A percentile compares a stretch with the other conserved stretches of the same genome.
phyloP scores from a whole-genome alignment of 768 basidiomycete genomes.

The Rhizopogon vulgaris region DNA sequence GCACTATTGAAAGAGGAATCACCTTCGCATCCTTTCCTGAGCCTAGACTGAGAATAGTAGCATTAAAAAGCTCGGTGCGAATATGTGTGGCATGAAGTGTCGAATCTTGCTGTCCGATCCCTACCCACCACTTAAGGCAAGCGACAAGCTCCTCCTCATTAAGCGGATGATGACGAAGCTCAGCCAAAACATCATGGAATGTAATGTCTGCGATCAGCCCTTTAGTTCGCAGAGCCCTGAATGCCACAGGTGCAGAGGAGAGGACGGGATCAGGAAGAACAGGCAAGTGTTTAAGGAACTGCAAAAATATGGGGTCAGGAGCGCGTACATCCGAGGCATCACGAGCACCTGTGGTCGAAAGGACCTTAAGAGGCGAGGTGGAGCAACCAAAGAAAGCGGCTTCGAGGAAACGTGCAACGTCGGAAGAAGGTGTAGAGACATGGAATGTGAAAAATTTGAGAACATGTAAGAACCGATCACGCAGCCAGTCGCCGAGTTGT shows the following conservation, averaged over 20 bases:
- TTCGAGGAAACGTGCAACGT: slow-evolving; percentile 69
- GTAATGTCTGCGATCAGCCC: slow-evolving; percentile 68
- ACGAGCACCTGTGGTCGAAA: slow-evolving; percentile 70
- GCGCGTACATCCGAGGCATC: slow-evolving; percentile 63
- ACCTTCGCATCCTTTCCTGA: slow-evolving; percentile 44
- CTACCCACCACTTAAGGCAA: slow-evolving; percentile 84
- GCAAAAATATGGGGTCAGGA: slow-evolving; percentile 62
- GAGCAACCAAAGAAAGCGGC: slow-evolving; percentile 73
- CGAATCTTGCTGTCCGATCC: slow-evolving; percentile 31
- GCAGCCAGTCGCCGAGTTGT: slow-evolving; percentile 46
- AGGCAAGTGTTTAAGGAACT: slow-evolving; percentile 75
- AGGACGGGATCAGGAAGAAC: slow-evolving; percentile 60
- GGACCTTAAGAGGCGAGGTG: slow-evolving; percentile 51
- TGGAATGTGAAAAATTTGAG: slow-evolving; percentile 89
- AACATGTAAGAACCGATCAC: slow-evolving; percentile 63
- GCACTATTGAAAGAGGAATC: slow-evolving; percentile 62
- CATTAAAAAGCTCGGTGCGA: slow-evolving; percentile 61
- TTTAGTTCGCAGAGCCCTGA: slow-evolving; percentile 53
- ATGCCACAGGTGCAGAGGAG: slow-evolving; percentile 49
- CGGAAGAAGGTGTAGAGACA: slow-evolving; percentile 77
- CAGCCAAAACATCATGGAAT: slow-evolving; percentile 77
- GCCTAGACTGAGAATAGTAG: slow-evolving; percentile 52
- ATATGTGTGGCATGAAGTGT: slow-evolving; percentile 34
- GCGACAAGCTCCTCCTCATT: slow-evolving; percentile 67
- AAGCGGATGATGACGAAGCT: slow-evolving; percentile 68